Percentiles rank a stretch among this genome's conserved stretches.
Conservation (phyloP, 1,284 basidiomycete genomes). For the Ganoderma multipileum region DNA sequence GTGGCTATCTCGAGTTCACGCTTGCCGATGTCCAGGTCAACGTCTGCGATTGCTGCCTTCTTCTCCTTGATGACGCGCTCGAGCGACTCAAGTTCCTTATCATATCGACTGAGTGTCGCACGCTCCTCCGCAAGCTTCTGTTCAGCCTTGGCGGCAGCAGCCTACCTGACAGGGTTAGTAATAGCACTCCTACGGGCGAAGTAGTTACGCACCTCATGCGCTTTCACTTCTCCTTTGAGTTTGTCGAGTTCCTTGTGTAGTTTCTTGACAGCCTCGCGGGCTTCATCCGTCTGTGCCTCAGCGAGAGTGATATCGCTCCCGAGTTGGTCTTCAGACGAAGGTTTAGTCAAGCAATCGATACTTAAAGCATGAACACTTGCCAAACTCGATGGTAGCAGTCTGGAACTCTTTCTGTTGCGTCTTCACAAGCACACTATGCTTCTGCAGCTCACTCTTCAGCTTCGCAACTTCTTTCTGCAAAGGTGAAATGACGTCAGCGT, state of each 20-base stretch:
- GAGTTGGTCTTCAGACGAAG: slow-evolving; percentile 73
- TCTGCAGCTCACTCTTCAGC: slow-evolving; percentile 84
- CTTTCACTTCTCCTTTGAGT: slow-evolving; percentile 59
- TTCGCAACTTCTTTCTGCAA: slow-evolving; percentile 78
- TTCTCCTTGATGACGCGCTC: slow-evolving; percentile 85
- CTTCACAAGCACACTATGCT: slow-evolving; percentile 85
- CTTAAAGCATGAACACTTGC: slow-evolving; percentile 50
- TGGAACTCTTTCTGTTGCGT: slow-evolving; percentile 89
- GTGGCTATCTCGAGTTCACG: slow-evolving; percentile 59
- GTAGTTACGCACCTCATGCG: slow-evolving; percentile 55
- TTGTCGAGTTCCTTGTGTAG: slow-evolving; percentile 72
- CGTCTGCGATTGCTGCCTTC: slow-evolving; percentile 77
- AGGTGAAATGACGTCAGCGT: background rate
- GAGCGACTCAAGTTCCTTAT: slow-evolving; percentile 86
- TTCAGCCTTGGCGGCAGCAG: slow-evolving; percentile 68
- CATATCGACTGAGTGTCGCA: slow-evolving; percentile 87
- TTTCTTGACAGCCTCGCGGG: slow-evolving; percentile 62
- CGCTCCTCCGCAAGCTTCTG: slow-evolving; percentile 82
- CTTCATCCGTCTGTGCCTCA: slow-evolving; percentile 66
- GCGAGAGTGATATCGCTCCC: slow-evolving; percentile 78
- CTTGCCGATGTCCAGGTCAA: slow-evolving; percentile 66
- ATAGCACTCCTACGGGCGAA: background rate
- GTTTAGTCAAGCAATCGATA: background rate
- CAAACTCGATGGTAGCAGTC: slow-evolving; percentile 85
- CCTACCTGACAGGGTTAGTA: slow-evolving; percentile 46